These are phyloP conservation scores for Candida fluviatilis DNA, from an alignment of 805 yeast species.

Conservation along the genomic window DNA sequence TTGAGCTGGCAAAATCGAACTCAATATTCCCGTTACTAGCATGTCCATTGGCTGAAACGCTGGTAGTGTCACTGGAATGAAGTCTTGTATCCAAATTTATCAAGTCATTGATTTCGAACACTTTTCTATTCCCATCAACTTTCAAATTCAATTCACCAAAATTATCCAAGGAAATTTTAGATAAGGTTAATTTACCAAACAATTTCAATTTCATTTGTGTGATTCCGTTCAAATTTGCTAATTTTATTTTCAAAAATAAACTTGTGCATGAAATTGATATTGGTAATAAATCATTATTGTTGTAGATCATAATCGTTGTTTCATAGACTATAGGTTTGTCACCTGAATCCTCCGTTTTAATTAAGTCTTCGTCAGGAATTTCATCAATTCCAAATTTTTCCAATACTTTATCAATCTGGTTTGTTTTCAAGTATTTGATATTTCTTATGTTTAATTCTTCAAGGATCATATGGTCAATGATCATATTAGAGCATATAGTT, in stretches of 20 bases:
- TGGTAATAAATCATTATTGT: slow-evolving; percentile 28
- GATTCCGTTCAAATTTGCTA: slow-evolving; percentile 15
- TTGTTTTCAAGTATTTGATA: slow-evolving; percentile 30
- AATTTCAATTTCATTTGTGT: slow-evolving; percentile 23
- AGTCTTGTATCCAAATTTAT: slow-evolving; percentile 23
- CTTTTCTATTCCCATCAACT: slow-evolving; percentile 17
- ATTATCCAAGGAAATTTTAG: slow-evolving; percentile 15
- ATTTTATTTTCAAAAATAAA: slow-evolving; percentile 26
- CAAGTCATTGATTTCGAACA: slow-evolving; percentile 26
- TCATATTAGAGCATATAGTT: slow-evolving; percentile 41
- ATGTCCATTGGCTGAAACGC: not conserved
- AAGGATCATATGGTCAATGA: slow-evolving; percentile 49
- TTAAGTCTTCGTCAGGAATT: slow-evolving; percentile 4
- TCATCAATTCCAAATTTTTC: slow-evolving; percentile 11
- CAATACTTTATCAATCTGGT: slow-evolving; percentile 14
- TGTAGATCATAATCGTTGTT: slow-evolving; percentile 20
- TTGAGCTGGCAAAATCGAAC: slow-evolving; percentile 5
- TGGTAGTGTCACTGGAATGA: slow-evolving; percentile 11
- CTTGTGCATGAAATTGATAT: slow-evolving; percentile 29
- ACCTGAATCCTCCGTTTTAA: not conserved
- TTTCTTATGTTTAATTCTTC: slow-evolving; percentile 43
- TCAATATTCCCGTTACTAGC: not conserved
- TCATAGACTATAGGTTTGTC: slow-evolving; percentile 15
- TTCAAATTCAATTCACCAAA: slow-evolving; percentile 17
- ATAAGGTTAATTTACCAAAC: slow-evolving; percentile 23